Percentiles rank a stretch among this genome's conserved stretches.
Conservation (phyloP, 768 basidiomycete species). For the Lactarius deliciosus region DNA sequence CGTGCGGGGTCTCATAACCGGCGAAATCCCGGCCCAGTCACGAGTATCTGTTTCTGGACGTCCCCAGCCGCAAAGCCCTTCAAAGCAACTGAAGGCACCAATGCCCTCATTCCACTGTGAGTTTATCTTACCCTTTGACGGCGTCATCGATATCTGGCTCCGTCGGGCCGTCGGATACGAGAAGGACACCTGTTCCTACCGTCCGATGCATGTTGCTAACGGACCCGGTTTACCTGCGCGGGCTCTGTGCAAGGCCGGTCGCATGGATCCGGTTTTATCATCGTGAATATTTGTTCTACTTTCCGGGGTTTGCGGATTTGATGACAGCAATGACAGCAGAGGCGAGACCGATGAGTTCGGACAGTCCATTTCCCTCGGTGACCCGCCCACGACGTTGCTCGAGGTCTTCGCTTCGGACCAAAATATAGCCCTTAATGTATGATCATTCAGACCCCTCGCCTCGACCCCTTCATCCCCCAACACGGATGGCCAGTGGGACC, state of each 20-base stretch:
- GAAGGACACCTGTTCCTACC: slow-evolving; percentile 87
- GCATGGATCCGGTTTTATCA: slow-evolving; percentile 75
- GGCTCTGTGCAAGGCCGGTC: slow-evolving; percentile 79
- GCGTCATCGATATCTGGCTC: slow-evolving; percentile 46
- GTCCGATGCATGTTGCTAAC: slow-evolving; percentile 85
- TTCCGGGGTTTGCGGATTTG: slow-evolving; percentile 2
- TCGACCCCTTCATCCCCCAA: not conserved
- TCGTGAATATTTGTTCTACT: slow-evolving; percentile 41
- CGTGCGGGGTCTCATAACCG: no score
- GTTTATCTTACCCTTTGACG: slow-evolving; percentile 48
- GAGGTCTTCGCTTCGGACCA: slow-evolving; percentile 96
- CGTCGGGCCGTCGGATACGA: slow-evolving; percentile 88
- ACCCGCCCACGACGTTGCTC: slow-evolving; percentile 84
- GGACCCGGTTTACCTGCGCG: slow-evolving; percentile 85
- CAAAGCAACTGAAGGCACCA: no score
- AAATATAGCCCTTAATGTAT: slow-evolving; percentile 73
- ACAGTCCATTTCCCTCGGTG: slow-evolving; percentile 85
- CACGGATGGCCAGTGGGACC: slow-evolving; percentile 49
- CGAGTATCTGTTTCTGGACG: no score
- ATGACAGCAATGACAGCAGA: slow-evolving; percentile 26
- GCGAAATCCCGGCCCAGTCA: no score
- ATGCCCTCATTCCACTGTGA: slow-evolving; percentile 45
- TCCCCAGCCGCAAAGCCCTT: no score
- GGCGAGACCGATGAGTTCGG: slow-evolving; percentile 94
- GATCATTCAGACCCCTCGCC: slow-evolving; percentile 29